A percentile compares a stretch with the other conserved stretches of the same genome.
Evolutionary conservation across 352 stramenopile genomes (phyloP).

Genomic region (Globisporangium parvum): DNA sequence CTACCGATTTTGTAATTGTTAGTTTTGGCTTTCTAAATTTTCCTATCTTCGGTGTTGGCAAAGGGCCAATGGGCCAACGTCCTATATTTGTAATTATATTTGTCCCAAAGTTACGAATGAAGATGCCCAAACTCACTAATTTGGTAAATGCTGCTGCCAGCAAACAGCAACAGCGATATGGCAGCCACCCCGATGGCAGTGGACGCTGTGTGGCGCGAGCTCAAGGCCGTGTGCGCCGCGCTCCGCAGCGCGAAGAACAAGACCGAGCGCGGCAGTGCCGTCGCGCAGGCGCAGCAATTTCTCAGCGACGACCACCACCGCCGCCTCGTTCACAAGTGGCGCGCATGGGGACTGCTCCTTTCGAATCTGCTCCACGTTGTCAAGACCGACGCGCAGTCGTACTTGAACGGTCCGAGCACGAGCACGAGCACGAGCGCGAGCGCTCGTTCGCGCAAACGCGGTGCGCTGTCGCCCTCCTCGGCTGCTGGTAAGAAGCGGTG

Average conservation of each 20-base stretch:
- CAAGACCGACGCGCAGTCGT: slow-evolving; percentile 38
- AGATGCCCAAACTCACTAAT: no score
- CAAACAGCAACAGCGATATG: neutral
- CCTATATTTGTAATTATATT: no score
- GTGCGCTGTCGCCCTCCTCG: neutral
- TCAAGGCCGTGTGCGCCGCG: slow-evolving; percentile 35
- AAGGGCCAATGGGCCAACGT: no score
- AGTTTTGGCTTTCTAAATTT: no score
- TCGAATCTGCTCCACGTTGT: slow-evolving; percentile 41
- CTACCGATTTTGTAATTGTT: no score
- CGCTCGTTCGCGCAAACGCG: neutral
- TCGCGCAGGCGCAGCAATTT: slow-evolving; percentile 43
- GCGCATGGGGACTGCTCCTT: slow-evolving; percentile 58
- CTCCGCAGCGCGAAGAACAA: slow-evolving; percentile 35
- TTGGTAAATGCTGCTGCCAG: no score
- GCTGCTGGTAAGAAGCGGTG: slow-evolving; percentile 21
- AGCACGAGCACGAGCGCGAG: neutral
- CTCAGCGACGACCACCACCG: slow-evolving; percentile 41
- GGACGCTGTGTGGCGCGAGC: slow-evolving; percentile 38
- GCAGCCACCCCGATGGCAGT: neutral
- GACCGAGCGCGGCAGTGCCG: slow-evolving; percentile 24
- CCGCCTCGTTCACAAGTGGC: slow-evolving; percentile 64
- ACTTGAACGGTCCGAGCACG: slow-evolving; percentile 16
- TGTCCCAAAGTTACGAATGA: no score
- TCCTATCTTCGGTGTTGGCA: no score